These are phyloP conservation scores for Peronospora destructor DNA, from an alignment of 352 stramenopile species.

Conservation along the genomic window DNA sequence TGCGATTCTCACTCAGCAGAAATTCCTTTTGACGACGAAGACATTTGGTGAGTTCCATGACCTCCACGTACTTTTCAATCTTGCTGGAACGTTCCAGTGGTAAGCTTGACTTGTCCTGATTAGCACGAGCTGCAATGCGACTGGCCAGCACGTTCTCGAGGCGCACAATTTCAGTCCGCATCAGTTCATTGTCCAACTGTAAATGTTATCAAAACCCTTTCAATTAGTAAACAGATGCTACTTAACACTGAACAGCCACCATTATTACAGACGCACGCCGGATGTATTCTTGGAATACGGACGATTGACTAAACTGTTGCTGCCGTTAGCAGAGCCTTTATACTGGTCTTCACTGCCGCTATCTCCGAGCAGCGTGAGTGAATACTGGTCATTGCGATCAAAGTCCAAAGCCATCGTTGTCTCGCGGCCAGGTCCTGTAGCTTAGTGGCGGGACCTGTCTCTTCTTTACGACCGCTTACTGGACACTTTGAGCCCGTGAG, in stretches of 20 bases:
- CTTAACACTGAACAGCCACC: background rate
- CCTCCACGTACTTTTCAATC: constrained; percentile 84
- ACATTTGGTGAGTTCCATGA: constrained; percentile 85
- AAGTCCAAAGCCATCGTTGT: constrained; percentile 34
- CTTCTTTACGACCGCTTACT: background rate
- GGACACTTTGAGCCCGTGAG: constrained; percentile 3
- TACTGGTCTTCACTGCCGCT: constrained; percentile 59
- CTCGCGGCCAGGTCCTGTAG: background rate
- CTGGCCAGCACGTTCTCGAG: constrained; percentile 69
- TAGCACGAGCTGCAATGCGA: constrained; percentile 62
- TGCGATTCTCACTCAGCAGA: constrained; percentile 78
- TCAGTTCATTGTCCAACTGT: constrained; percentile 71
- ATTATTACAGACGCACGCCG: constrained; percentile 30
- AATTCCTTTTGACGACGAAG: constrained; percentile 82
- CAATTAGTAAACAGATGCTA: background rate
- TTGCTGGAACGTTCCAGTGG: constrained; percentile 73
- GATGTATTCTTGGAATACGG: constrained; percentile 53
- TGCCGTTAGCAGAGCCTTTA: constrained; percentile 17
- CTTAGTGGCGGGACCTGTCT: background rate
- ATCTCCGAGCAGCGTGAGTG: constrained; percentile 47
- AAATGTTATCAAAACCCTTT: background rate
- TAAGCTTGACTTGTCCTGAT: constrained; percentile 59
- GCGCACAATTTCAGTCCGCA: constrained; percentile 70
- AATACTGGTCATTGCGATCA: constrained; percentile 35
- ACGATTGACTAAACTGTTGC: constrained; percentile 29